Percentiles rank a stretch among this genome's conserved stretches.
Evolutionary conservation across 345 rosid genomes (phyloP).

Genomic region (Melaleuca quinquenervia): DNA sequence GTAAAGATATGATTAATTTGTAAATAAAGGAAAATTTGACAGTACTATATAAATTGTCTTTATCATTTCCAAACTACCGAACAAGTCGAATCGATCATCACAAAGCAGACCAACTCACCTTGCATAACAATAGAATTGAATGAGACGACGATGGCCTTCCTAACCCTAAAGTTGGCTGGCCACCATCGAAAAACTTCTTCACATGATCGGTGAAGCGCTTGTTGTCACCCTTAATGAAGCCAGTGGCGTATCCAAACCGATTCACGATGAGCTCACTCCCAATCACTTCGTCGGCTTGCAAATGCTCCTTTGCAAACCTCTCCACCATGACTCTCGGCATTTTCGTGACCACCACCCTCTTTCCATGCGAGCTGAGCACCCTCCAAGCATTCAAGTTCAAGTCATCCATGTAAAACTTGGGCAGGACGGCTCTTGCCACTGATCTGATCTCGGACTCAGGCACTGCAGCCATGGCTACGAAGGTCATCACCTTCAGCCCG

Average conservation of each 20-base stretch:
- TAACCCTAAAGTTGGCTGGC: slow-evolving; percentile 38
- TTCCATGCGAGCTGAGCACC: slow-evolving; percentile 45
- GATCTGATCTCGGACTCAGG: slow-evolving; percentile 54
- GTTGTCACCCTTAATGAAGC: slow-evolving; percentile 24
- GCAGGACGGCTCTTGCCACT: slow-evolving; percentile 81
- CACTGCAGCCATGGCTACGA: slow-evolving; percentile 47
- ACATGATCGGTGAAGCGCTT: slow-evolving; percentile 14
- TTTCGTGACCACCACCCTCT: slow-evolving; percentile 57
- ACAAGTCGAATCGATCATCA: not conserved
- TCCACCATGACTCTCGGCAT: slow-evolving; percentile 76
- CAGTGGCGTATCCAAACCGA: slow-evolving; percentile 60
- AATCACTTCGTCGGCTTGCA: slow-evolving; percentile 64
- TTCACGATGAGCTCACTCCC: slow-evolving; percentile 57
- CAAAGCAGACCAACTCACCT: slow-evolving; percentile 22
- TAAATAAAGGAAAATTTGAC: too few species aligned
- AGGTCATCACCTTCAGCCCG: slow-evolving; percentile 53
- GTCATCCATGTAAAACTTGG: slow-evolving; percentile 78
- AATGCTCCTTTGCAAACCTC: slow-evolving; percentile 66
- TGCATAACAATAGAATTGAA: slow-evolving; percentile 36
- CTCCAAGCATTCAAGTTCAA: slow-evolving; percentile 60
- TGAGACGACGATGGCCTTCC: slow-evolving; percentile 13
- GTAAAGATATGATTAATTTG: too few species aligned
- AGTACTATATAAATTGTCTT: not conserved
- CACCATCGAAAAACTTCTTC: slow-evolving; percentile 26
- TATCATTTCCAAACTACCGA: not conserved